A percentile compares a stretch with the other conserved stretches of the same genome.
Evolutionary conservation across 2,329 filamentous ascomycete genomes (phyloP).

Genomic region (Parastagonospora nodorum): DNA sequence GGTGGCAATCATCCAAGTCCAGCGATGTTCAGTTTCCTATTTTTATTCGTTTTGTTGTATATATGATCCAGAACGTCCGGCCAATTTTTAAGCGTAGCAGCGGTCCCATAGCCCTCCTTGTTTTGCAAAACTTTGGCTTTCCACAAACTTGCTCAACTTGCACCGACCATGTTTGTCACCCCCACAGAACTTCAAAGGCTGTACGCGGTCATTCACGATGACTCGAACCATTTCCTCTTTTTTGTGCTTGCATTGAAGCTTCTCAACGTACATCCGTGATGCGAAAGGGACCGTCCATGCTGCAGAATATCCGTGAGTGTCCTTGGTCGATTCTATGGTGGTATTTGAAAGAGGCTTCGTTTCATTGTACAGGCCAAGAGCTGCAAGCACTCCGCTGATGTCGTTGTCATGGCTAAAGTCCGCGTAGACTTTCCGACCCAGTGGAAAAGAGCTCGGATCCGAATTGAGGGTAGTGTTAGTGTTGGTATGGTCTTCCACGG

Average conservation of each 20-base stretch:
- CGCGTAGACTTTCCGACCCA: slow-evolving; percentile 71
- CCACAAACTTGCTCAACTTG: slow-evolving; percentile 69
- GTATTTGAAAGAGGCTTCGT: slow-evolving; percentile 57
- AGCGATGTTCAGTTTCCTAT: no score
- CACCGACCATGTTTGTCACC: slow-evolving; percentile 75
- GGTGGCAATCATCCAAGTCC: no score
- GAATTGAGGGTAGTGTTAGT: slow-evolving; percentile 79
- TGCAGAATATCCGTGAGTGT: slow-evolving; percentile 72
- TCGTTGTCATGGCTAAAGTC: slow-evolving; percentile 94
- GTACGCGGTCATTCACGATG: slow-evolving; percentile 81
- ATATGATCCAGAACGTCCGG: no score
- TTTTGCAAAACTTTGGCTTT: slow-evolving; percentile 75
- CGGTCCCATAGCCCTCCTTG: slow-evolving; percentile 73
- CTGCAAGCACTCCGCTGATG: slow-evolving; percentile 76
- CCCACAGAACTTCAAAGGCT: slow-evolving; percentile 71
- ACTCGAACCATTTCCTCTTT: slow-evolving; percentile 75
- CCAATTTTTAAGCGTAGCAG: slow-evolving; percentile 52
- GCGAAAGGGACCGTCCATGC: slow-evolving; percentile 84
- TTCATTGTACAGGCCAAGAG: slow-evolving; percentile 76
- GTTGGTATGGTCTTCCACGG: slow-evolving; percentile 74
- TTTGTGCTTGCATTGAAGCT: slow-evolving; percentile 70
- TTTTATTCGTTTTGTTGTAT: no score
- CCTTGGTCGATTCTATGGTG: slow-evolving; percentile 54
- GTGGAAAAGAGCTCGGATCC: slow-evolving; percentile 71
- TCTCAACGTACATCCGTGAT: slow-evolving; percentile 83